phyloP scores from a whole-genome alignment of 495 filamentous ascomycete genomes.

The Parathielavia hyrcaniae region DNA sequence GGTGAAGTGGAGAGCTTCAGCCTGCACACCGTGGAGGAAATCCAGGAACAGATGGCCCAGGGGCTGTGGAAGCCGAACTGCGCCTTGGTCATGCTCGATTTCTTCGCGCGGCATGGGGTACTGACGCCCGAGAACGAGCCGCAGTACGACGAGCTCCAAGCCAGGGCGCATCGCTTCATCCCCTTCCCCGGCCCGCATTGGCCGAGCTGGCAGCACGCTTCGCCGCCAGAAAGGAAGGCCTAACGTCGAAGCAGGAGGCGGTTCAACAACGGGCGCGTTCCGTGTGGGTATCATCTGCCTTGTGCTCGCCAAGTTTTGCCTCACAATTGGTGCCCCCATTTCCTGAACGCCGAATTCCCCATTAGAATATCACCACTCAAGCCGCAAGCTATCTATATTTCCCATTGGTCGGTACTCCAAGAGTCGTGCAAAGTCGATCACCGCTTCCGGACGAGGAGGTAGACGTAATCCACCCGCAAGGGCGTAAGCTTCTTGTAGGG shows the following conservation, averaged over 20 bases:
- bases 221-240: slow-evolving; percentile 3
- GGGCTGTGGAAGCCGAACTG: slow-evolving; percentile 95
- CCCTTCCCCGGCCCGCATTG: slow-evolving; percentile 69
- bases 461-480: slow-evolving; percentile 84
- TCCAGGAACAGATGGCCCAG: slow-evolving; percentile 59
- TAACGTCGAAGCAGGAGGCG: slow-evolving; percentile 7
- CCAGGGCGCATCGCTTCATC: slow-evolving; percentile 69
- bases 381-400: slow-evolving; percentile 1
- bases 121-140: slow-evolving; percentile 76
- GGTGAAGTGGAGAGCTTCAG: slow-evolving; percentile 84
- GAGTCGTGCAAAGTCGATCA: slow-evolving; percentile 34
- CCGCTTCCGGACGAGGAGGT: slow-evolving; percentile 81
- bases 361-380: slow-evolving; percentile 5
- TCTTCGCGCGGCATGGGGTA: slow-evolving; percentile 82
- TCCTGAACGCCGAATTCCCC: slow-evolving; percentile 19
- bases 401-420: neutral
- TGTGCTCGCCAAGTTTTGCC: slow-evolving; percentile 6
- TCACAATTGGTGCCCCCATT: slow-evolving; percentile 7
- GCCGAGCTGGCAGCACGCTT: slow-evolving; percentile 15
- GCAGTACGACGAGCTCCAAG: slow-evolving; percentile 69
- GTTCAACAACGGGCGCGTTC: slow-evolving; percentile 11
- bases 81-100: slow-evolving; percentile 74
- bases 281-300: slow-evolving; percentile 28
- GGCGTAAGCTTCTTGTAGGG: slow-evolving; percentile 94
- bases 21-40: slow-evolving; percentile 66